Conservation (phyloP, 139 green algal species). For the Coccomyxa sp. region DNA sequence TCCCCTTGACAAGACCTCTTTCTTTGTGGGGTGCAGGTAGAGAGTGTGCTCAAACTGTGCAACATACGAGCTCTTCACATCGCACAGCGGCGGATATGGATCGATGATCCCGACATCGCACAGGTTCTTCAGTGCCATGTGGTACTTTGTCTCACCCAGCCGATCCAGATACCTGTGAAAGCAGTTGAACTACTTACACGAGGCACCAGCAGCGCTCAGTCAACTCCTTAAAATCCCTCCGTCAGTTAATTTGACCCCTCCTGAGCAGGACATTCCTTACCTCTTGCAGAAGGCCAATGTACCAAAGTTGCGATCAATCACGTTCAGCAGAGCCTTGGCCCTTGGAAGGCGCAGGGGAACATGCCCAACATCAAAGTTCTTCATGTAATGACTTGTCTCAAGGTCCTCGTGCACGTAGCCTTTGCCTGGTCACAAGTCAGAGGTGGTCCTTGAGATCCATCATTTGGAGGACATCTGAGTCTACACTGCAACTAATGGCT, state of each 20-base stretch:
- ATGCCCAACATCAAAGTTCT: constrained; percentile 89
- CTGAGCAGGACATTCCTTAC: constrained; percentile 1
- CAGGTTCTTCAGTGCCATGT: constrained; percentile 99
- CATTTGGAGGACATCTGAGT: background rate
- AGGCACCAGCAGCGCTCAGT: no score
- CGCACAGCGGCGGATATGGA: constrained; percentile 92
- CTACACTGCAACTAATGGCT: background rate
- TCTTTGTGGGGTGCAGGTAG: constrained; percentile 88
- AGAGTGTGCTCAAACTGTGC: constrained; percentile 99
- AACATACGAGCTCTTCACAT: constrained; percentile 89
- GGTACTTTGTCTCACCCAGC: constrained; percentile 96
- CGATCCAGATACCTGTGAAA: constrained; percentile 82
- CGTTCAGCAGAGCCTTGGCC: constrained; percentile 89
- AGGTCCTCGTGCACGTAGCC: constrained; percentile 96
- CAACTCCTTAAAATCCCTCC: background rate
- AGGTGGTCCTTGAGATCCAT: background rate
- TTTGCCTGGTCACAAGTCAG: constrained; percentile 42
- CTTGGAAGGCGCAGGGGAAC: constrained; percentile 88
- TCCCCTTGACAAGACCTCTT: constrained; percentile 93
- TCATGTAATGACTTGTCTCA: constrained; percentile 99
- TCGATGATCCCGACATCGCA: constrained; percentile 90
- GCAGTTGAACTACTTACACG: background rate
- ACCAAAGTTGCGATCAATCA: constrained; percentile 96
- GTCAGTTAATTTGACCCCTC: background rate
- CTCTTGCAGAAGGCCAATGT: constrained; percentile 96